A percentile compares a stretch with the other conserved stretches of the same genome.
phyloP scores from a whole-genome alignment of 768 basidiomycete species.

The Boletus edulis region DNA sequence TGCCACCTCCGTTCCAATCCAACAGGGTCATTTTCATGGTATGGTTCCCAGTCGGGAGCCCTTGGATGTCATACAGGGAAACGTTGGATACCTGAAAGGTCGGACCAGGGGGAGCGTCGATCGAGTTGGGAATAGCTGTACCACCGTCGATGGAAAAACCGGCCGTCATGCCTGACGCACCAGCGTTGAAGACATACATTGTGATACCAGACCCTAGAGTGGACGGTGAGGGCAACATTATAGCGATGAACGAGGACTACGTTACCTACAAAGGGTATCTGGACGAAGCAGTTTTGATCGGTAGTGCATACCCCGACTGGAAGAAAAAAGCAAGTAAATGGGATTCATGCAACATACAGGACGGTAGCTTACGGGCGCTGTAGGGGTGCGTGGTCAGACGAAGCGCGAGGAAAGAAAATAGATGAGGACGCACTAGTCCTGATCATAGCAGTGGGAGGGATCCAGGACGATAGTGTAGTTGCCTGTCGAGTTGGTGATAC shows the following conservation, averaged over 20 bases:
- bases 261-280: conserved; percentile 22
- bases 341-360: background rate
- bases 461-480: conserved; percentile 15
- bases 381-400: background rate
- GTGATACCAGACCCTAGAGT: conserved; percentile 24
- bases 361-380: conserved; percentile 18
- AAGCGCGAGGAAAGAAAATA: background rate
- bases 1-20: conserved; percentile 14
- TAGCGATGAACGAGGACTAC: background rate
- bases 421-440: conserved; percentile 23
- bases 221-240: background rate
- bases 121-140: conserved; percentile 1
- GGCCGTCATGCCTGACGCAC: conserved; percentile 18
- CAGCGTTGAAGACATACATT: conserved; percentile 26
- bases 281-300: conserved; percentile 12
- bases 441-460: conserved; percentile 20
- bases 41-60: conserved; percentile 15
- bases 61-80: conserved; percentile 16
- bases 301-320: conserved; percentile 16
- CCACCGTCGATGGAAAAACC: conserved; percentile 20
- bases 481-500: conserved; percentile 18
- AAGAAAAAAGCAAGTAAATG: background rate
- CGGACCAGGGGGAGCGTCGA: conserved; percentile 3
- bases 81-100: conserved; percentile 22
- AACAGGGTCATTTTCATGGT: conserved; percentile 22